Percentiles rank a stretch among this genome's conserved stretches.
These are phyloP conservation scores for Cercospora sp. DNA, from an alignment of 2,329 filamentous ascomycete species.

Conservation along the genomic window DNA sequence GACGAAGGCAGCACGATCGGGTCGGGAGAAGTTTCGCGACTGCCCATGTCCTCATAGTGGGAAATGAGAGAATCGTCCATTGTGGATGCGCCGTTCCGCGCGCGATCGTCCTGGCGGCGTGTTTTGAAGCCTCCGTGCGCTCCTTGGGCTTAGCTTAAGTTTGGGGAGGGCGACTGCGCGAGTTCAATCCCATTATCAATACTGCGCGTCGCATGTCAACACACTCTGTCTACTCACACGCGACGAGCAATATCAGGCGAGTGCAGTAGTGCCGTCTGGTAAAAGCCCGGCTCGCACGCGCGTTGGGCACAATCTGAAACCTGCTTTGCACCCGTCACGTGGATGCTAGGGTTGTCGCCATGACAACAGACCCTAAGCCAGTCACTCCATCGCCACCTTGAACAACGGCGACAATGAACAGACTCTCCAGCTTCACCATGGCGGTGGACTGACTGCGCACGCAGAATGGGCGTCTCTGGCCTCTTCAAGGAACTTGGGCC, in stretches of 20 bases:
- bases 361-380: not conserved
- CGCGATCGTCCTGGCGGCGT: not conserved
- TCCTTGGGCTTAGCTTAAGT: not conserved
- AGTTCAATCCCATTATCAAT: not conserved
- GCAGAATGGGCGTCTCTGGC: slow-evolving; percentile 49
- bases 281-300: slow-evolving; percentile 5
- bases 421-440: not conserved
- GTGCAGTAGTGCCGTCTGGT: slow-evolving; percentile 4
- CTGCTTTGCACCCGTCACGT: slow-evolving; percentile 1
- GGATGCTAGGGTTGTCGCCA: slow-evolving; percentile 1
- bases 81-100: not conserved
- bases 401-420: not conserved
- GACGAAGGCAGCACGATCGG: slow-evolving; percentile 39
- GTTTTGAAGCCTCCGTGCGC: slow-evolving; percentile 4
- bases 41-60: slow-evolving; percentile 10
- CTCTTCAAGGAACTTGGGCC: slow-evolving; percentile 88
- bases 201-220: slow-evolving; percentile 8
- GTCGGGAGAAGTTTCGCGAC: slow-evolving; percentile 37
- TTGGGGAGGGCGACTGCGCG: not conserved
- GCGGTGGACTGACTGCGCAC: not conserved
- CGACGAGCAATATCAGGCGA: not conserved
- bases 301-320: slow-evolving; percentile 11
- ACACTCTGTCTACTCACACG: not conserved
- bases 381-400: not conserved
- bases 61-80: slow-evolving; percentile 6